A percentile compares a stretch with the other conserved stretches of the same genome.
Conservation (phyloP, 495 filamentous ascomycete species). For the Podospora pseudopauciseta region DNA sequence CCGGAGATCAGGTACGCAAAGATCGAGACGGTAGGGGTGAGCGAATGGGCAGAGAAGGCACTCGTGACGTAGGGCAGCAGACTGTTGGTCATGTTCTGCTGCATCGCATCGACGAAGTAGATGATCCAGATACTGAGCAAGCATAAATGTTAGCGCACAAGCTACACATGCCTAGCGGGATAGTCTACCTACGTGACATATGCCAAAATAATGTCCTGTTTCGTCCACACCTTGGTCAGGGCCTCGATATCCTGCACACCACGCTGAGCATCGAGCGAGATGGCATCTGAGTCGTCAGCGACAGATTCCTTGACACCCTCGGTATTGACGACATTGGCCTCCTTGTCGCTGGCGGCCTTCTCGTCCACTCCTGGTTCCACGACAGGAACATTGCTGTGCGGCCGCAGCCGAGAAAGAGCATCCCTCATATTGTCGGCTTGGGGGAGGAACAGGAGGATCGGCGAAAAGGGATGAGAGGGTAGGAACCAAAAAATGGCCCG, state of each 20-base stretch:
- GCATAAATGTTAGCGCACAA: not conserved
- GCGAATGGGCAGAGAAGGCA: slow-evolving; percentile 44
- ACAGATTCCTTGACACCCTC: not conserved
- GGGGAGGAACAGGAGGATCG: not conserved
- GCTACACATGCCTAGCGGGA: not conserved
- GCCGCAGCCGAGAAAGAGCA: slow-evolving; percentile 14
- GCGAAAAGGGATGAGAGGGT: not conserved
- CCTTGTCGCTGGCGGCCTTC: slow-evolving; percentile 23
- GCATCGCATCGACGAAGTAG: slow-evolving; percentile 47
- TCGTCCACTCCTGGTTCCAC: slow-evolving; percentile 17
- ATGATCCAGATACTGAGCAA: slow-evolving; percentile 46
- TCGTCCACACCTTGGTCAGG: slow-evolving; percentile 30
- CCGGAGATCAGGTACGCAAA: slow-evolving; percentile 57
- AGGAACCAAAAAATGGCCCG: not conserved
- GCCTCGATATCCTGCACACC: slow-evolving; percentile 30
- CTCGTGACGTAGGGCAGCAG: slow-evolving; percentile 47
- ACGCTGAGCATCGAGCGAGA: slow-evolving; percentile 23
- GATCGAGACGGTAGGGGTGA: slow-evolving; percentile 46
- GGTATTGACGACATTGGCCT: slow-evolving; percentile 14
- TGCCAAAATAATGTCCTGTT: slow-evolving; percentile 20
- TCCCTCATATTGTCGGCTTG: slow-evolving; percentile 3
- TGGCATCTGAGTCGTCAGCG: slow-evolving; percentile 22
- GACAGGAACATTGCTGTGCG: slow-evolving; percentile 17
- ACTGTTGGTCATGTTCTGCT: slow-evolving; percentile 39
- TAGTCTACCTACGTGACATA: slow-evolving; percentile 25